These are phyloP conservation scores for Fragaria nilgerrensis DNA, from an alignment of 306 rosid genomes.

Conservation along the genomic window DNA sequence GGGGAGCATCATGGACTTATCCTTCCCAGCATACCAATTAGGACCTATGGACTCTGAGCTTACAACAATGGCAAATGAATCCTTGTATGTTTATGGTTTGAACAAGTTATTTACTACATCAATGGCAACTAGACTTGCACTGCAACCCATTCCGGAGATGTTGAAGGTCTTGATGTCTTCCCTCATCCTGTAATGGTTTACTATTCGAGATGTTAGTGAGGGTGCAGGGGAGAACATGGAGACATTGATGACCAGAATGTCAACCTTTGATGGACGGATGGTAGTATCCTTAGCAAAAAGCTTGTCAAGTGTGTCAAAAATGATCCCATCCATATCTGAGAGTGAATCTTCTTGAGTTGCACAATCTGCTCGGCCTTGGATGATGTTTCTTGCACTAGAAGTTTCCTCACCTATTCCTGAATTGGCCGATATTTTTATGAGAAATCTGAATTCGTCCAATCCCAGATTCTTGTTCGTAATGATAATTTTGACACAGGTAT, in stretches of 20 bases:
- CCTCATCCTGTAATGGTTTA: conserved; percentile 71
- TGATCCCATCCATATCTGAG: conserved; percentile 59
- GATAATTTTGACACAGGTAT: conserved; percentile 38
- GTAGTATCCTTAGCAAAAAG: conserved; percentile 42
- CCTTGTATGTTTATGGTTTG: conserved; percentile 37
- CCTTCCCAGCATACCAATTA: conserved; percentile 73
- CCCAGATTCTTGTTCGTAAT: conserved; percentile 57
- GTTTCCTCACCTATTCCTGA: conserved; percentile 77
- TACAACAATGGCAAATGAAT: conserved; percentile 53
- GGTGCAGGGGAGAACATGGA: conserved; percentile 67
- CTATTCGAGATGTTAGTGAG: conserved; percentile 61
- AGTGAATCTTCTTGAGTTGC: conserved; percentile 38
- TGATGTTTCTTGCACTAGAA: conserved; percentile 56
- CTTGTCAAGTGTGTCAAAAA: conserved; percentile 63
- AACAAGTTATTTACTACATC: conserved; percentile 68
- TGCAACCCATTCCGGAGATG: conserved; percentile 87
- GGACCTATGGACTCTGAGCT: conserved; percentile 73
- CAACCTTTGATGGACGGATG: conserved; percentile 50
- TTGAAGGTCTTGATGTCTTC: conserved; percentile 56
- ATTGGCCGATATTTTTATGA: conserved; percentile 53
- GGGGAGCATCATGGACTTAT: conserved; percentile 69
- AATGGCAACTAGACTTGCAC: conserved; percentile 65
- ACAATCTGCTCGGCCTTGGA: conserved; percentile 44
- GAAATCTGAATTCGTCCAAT: conserved; percentile 52
- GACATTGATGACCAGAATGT: conserved; percentile 71